A percentile compares a stretch with the other conserved stretches of the same genome.
Conservation (phyloP, 768 basidiomycete genomes). For the Termitomyces sp. region DNA sequence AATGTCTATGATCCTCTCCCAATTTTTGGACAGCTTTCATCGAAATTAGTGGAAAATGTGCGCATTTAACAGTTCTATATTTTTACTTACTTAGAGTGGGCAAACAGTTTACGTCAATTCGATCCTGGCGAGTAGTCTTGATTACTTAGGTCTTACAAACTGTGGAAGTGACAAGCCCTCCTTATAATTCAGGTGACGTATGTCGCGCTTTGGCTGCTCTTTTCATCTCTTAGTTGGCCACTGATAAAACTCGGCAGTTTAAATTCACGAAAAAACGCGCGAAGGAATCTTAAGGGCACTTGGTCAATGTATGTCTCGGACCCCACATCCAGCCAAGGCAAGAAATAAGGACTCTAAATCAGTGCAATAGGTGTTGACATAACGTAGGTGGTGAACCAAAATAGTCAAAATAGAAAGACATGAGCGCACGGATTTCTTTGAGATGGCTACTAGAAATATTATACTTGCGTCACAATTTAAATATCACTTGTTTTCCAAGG, state of each 20-base stretch:
- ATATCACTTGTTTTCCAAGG: too few species aligned
- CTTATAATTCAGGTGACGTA: neutral
- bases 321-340: neutral
- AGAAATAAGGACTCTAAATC: neutral
- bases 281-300: neutral
- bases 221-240: neutral
- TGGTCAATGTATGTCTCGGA: neutral
- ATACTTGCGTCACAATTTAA: too few species aligned
- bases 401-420: too few species aligned
- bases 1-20: neutral
- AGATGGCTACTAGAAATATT: too few species aligned
- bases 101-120: neutral
- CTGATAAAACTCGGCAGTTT: neutral
- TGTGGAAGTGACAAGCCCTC: neutral
- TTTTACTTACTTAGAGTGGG: neutral
- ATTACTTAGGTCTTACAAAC: neutral
- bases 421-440: too few species aligned
- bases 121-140: neutral
- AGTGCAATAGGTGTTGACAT: too few species aligned
- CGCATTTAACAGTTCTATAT: neutral
- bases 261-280: neutral
- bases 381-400: too few species aligned
- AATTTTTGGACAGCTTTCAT: neutral
- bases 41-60: neutral
- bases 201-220: neutral